Percentiles rank a stretch among this genome's conserved stretches.
Evolutionary conservation across 768 basidiomycete species (phyloP).

Genomic region (Panaeolus papilionaceus): DNA sequence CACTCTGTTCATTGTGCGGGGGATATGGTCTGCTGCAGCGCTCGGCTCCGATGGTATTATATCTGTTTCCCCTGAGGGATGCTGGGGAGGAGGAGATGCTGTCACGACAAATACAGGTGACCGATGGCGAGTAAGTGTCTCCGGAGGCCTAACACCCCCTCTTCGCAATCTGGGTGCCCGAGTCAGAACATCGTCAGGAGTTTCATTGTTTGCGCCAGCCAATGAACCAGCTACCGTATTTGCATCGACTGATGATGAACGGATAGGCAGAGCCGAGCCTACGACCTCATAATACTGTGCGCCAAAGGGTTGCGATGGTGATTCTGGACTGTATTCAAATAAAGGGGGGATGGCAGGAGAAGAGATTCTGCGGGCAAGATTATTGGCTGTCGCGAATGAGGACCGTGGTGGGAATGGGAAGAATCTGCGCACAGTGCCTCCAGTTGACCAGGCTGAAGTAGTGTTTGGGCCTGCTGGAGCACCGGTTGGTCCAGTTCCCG

Average conservation of each 20-base stretch:
- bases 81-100: not conserved
- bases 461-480: not conserved
- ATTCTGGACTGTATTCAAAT: conserved; percentile 10
- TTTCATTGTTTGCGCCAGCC: not conserved
- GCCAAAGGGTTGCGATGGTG: not conserved
- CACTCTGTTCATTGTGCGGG: not conserved
- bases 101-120: conserved; percentile 38
- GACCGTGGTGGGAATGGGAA: conserved; percentile 49
- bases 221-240: not conserved
- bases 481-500: not conserved
- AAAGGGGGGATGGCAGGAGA: not conserved
- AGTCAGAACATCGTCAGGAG: conserved; percentile 22
- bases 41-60: not conserved
- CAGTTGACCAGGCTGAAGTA: conserved; percentile 13
- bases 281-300: conserved; percentile 2
- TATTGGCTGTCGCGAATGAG: conserved; percentile 50
- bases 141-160: conserved; percentile 71
- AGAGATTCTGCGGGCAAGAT: not conserved
- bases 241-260: conserved; percentile 6
- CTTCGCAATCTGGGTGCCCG: conserved; percentile 62
- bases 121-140: conserved; percentile 56
- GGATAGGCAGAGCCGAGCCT: not conserved
- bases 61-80: not conserved
- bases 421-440: conserved; percentile 50
- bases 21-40: not conserved